A percentile compares a stretch with the other conserved stretches of the same genome.
These are phyloP conservation scores for Diaporthe caulivora DNA, from an alignment of 2,329 filamentous ascomycete genomes.

Conservation along the genomic window DNA sequence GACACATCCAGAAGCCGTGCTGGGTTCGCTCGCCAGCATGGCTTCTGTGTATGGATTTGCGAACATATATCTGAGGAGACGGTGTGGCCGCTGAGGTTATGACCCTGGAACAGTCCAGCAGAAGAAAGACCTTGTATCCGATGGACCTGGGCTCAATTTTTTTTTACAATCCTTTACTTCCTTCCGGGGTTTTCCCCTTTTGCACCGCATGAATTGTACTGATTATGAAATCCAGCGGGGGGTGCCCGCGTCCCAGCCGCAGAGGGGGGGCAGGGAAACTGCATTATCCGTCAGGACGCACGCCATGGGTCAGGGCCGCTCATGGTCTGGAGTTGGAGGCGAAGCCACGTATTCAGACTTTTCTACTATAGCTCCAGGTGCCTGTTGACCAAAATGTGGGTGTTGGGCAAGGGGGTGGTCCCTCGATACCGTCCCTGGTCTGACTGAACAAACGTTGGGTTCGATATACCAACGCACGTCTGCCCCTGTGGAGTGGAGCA, in stretches of 20 bases:
- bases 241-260: not conserved
- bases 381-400: not conserved
- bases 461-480: not conserved
- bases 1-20: conserved; percentile 37
- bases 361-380: not conserved
- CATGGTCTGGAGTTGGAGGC: not conserved
- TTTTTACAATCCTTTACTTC: not conserved
- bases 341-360: not conserved
- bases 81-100: not conserved
- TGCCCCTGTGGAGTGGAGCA: not conserved
- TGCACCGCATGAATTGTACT: not conserved
- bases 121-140: not conserved
- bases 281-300: not conserved
- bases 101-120: not conserved
- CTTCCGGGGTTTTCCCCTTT: too few relatives aligned
- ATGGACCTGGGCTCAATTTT: not conserved
- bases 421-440: not conserved
- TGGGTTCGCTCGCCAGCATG: conserved; percentile 38
- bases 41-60: conserved; percentile 50
- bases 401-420: not conserved
- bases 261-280: not conserved
- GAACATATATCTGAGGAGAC: conserved; percentile 44
- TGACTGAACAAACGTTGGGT: not conserved
- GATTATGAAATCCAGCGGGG: not conserved
- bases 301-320: too few relatives aligned